Base-by-base conservation (phyloP, 2,329 filamentous ascomycete genomes). In the Colletotrichum ledebouriae region DNA sequence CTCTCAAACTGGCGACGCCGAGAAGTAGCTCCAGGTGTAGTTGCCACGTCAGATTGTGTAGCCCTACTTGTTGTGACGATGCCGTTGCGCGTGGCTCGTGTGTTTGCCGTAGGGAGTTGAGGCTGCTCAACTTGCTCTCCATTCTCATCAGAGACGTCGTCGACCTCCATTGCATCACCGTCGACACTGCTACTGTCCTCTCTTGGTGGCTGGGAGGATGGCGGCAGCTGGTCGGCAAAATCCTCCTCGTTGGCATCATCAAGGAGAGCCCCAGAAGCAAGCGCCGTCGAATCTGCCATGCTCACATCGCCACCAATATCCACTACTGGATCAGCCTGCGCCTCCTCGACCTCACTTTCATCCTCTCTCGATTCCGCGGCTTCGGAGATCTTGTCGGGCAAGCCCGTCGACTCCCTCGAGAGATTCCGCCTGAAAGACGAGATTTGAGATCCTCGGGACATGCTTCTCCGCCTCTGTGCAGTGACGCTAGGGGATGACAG, bases 1-100 rank as follows among this genome's bases (percentile, higher is more conserved):
- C 62, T 46, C 15, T 15, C 62, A 4, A 39, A 7, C 13, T 57
- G 42, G 0, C 50, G 52, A 4, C 49, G 50, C n/a, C 57, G 63
- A 39, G 37, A 39, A 22, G n/a, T 5, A n/a, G 47, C 9, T 47
- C 53, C 11, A 39, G 60, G 59, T 3, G 63, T 70, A 5, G 60
- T 66, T 37, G 79, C 75, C 68, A 47, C 78, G 75, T n/a, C 17
- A 25, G 55, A 78, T 76, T 37, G 75, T 74, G 78, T 75, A 79
- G 22, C 79, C 77, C 63, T 80, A 75, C 49, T 5, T 59, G 15
- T 41, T 52, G 44, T 10, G 34, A 6, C 42, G 6, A 4, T 53
- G 39, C 15, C 49, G 41, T 52, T 15, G 29, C 11, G 46, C 33
- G 46, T 50, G 25, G 9, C 39, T 53, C 29, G 58, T 53, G 17